phyloP scores from a whole-genome alignment of 1,139 yeast genomes.

The Arxiozyma bovina region DNA sequence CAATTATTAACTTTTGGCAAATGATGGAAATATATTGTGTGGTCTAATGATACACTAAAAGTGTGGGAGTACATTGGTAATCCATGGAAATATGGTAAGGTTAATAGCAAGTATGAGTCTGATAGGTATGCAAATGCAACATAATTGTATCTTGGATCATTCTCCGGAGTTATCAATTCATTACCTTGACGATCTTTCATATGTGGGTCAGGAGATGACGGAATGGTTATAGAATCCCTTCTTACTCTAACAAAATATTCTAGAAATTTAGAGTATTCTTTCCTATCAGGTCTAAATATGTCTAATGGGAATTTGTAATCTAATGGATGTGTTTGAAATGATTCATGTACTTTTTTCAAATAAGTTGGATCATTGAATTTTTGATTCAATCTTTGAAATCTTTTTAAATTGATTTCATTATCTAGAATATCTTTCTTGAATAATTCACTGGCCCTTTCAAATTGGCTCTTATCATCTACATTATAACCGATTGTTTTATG shows the following conservation, averaged over 20 bases:
- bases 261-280: conserved; percentile 14
- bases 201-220: conserved; percentile 28
- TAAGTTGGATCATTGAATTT: background rate
- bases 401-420: conserved; percentile 2
- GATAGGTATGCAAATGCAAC: conserved; percentile 56
- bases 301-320: conserved; percentile 41
- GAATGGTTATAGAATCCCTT: conserved; percentile 4
- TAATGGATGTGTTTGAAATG: conserved; percentile 34
- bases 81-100: conserved; percentile 39
- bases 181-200: conserved; percentile 11
- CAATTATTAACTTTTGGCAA: conserved; percentile 44
- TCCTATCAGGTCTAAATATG: conserved; percentile 26
- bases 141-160: conserved; percentile 38
- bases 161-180: conserved; percentile 15
- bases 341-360: conserved; percentile 13
- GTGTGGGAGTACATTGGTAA: conserved; percentile 36
- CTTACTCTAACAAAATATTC: conserved; percentile 25
- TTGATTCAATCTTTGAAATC: conserved; percentile 1
- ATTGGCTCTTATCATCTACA: background rate
- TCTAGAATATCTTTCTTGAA: conserved; percentile 26
- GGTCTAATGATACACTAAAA: conserved; percentile 57
- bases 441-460: conserved; percentile 15
- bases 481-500: background rate
- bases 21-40: conserved; percentile 59
- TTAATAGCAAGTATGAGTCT: conserved; percentile 49